Conservation (phyloP, 2,329 filamentous ascomycete species). For the Fusarium sp. region DNA sequence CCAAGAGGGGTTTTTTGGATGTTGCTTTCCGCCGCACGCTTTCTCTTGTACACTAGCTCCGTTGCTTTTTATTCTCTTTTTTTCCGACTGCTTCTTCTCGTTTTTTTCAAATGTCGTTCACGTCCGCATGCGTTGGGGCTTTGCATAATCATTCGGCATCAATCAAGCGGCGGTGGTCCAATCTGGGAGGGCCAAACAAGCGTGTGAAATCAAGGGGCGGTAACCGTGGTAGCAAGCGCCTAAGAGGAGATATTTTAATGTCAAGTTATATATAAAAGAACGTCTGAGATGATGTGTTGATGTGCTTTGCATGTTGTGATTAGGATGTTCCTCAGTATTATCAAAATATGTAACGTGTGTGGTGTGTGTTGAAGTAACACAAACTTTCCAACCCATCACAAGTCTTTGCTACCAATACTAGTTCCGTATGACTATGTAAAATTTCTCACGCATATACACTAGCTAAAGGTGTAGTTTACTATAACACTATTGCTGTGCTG, state of each 20-base stretch:
- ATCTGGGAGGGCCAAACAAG: constrained; percentile 18
- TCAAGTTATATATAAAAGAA: constrained; percentile 19
- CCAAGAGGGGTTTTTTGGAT: constrained; percentile 44
- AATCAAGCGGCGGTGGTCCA: constrained; percentile 6
- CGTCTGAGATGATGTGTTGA: background rate
- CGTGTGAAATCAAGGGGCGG: constrained; percentile 19
- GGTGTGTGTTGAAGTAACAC: no score
- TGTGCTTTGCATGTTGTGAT: background rate
- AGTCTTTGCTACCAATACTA: no score
- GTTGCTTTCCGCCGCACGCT: constrained; percentile 18
- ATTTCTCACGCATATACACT: no score
- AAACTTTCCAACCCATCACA: no score
- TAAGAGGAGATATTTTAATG: constrained; percentile 33
- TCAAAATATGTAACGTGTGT: background rate
- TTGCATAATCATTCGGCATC: constrained; percentile 38
- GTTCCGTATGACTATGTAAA: no score
- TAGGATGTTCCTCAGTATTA: no score
- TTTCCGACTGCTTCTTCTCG: constrained; percentile 7
- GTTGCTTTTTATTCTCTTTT: constrained; percentile 16
- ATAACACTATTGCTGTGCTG: no score
- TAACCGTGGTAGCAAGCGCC: constrained; percentile 27
- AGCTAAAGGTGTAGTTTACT: no score
- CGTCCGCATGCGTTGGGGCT: constrained; percentile 29
- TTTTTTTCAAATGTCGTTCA: constrained; percentile 16
- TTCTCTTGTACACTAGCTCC: constrained; percentile 43